A percentile compares a stretch with the other conserved stretches of the same genome.
Conservation (phyloP, 352 stramenopile species). For the Elongisporangium senticosum region DNA sequence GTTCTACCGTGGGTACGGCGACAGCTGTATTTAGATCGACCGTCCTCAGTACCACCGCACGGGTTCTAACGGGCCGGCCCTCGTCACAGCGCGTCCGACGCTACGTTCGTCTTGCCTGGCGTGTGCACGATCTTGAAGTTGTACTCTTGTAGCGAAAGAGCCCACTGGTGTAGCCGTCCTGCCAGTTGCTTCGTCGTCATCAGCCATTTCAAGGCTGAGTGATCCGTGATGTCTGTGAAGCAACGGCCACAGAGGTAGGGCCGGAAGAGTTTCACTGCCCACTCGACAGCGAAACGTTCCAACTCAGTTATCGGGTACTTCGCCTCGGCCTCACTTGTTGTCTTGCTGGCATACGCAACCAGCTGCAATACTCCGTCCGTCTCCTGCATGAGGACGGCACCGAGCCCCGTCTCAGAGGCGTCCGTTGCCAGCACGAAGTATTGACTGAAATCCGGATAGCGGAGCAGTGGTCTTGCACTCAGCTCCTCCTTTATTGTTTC, state of each 20-base stretch:
- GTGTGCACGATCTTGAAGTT: slow-evolving; percentile 12
- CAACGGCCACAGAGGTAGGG: slow-evolving; percentile 11
- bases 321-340: slow-evolving; percentile 10
- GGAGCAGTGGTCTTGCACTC: slow-evolving; percentile 1
- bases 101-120: slow-evolving; percentile 7
- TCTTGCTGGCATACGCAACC: slow-evolving; percentile 14
- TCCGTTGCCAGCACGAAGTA: slow-evolving; percentile 20
- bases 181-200: slow-evolving; percentile 8
- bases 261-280: slow-evolving; percentile 17
- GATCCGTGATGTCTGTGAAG: slow-evolving; percentile 16
- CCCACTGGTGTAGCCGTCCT: slow-evolving; percentile 10
- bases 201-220: slow-evolving; percentile 17
- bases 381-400: slow-evolving; percentile 19
- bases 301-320: slow-evolving; percentile 20
- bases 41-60: too few species aligned
- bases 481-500: slow-evolving; percentile 10
- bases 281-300: slow-evolving; percentile 19
- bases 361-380: slow-evolving; percentile 6
- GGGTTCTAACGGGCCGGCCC: too few species aligned
- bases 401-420: slow-evolving; percentile 9
- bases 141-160: slow-evolving; percentile 16
- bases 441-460: slow-evolving; percentile 19
- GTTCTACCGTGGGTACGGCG: too few species aligned
- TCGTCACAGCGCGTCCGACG: slow-evolving; percentile 19
- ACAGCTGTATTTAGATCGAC: too few species aligned